phyloP scores from a whole-genome alignment of 129 eudicot species.

The Scalesia atractyloides region DNA sequence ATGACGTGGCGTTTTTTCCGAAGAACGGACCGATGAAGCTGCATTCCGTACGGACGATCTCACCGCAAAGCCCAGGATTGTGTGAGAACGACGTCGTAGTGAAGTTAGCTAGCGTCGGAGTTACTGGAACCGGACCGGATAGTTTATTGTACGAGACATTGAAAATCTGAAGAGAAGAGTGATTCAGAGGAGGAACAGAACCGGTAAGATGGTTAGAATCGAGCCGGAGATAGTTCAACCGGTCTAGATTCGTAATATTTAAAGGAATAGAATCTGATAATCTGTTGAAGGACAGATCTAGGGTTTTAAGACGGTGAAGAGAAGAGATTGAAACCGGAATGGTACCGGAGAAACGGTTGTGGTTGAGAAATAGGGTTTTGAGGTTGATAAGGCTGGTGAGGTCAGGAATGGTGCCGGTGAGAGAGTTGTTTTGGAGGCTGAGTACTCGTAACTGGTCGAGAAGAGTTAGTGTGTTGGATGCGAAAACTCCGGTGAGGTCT shows the following conservation, averaged over 20 bases:
- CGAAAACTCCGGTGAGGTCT: constrained; percentile 56
- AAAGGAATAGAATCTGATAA: constrained; percentile 58
- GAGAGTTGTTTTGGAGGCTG: constrained; percentile 69
- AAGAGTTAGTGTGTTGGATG: constrained; percentile 51
- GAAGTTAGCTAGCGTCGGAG: constrained; percentile 51
- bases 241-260: constrained; percentile 37
- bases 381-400: constrained; percentile 61
- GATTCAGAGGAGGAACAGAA: constrained; percentile 72
- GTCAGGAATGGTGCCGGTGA: constrained; percentile 83
- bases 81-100: constrained; percentile 35
- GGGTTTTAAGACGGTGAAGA: constrained; percentile 68
- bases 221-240: constrained; percentile 58
- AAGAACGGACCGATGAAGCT: constrained; percentile 54
- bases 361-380: constrained; percentile 64
- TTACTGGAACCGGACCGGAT: constrained; percentile 74
- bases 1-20: constrained; percentile 30
- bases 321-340: constrained; percentile 61
- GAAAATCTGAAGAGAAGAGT: constrained; percentile 54
- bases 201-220: constrained; percentile 72
- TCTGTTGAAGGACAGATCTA: constrained; percentile 71
- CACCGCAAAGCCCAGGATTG: constrained; percentile 81
- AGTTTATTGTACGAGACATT: constrained; percentile 68
- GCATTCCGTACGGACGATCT: constrained; percentile 65
- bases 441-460: constrained; percentile 83
- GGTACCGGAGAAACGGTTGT: constrained; percentile 56